These are phyloP conservation scores for Cryphonectria parasitica DNA, from an alignment of 2,329 filamentous ascomycete genomes.

Conservation along the genomic window DNA sequence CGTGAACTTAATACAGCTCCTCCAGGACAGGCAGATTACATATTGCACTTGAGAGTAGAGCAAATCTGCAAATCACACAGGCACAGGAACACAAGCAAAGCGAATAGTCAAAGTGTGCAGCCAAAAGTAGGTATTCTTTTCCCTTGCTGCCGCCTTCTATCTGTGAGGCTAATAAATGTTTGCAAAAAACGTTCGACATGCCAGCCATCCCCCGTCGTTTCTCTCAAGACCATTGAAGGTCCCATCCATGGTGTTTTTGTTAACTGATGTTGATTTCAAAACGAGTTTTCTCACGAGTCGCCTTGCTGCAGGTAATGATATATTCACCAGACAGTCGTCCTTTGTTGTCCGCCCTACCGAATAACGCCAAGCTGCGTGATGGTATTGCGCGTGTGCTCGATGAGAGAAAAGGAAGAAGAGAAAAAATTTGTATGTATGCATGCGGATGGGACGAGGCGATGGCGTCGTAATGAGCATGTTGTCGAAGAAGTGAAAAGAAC, in stretches of 20 bases:
- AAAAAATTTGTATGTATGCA: conserved; percentile 13
- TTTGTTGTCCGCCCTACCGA: not conserved
- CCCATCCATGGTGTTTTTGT: conserved; percentile 15
- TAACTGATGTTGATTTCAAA: conserved; percentile 12
- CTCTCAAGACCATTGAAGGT: not conserved
- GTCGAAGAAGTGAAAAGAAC: conserved; percentile 18
- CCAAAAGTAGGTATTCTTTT: not conserved
- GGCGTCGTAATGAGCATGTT: conserved; percentile 12
- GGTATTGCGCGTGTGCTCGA: conserved; percentile 1
- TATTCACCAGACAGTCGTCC: not conserved
- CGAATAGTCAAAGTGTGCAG: not conserved
- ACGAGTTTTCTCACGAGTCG: conserved; percentile 20
- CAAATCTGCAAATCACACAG: not conserved
- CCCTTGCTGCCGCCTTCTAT: not conserved
- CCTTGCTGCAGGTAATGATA: not conserved
- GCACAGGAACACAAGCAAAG: not conserved
- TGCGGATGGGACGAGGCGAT: conserved; percentile 14
- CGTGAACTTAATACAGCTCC: too few species aligned
- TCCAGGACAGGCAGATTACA: too few species aligned
- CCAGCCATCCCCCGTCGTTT: conserved; percentile 13
- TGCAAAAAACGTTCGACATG: conserved; percentile 22
- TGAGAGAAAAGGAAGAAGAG: conserved; percentile 17
- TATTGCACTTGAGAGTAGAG: too few species aligned
- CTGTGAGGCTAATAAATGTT: not conserved
- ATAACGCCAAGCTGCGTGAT: not conserved